phyloP scores from a whole-genome alignment of 2,329 filamentous ascomycete genomes.

The Seiridium unicorne region DNA sequence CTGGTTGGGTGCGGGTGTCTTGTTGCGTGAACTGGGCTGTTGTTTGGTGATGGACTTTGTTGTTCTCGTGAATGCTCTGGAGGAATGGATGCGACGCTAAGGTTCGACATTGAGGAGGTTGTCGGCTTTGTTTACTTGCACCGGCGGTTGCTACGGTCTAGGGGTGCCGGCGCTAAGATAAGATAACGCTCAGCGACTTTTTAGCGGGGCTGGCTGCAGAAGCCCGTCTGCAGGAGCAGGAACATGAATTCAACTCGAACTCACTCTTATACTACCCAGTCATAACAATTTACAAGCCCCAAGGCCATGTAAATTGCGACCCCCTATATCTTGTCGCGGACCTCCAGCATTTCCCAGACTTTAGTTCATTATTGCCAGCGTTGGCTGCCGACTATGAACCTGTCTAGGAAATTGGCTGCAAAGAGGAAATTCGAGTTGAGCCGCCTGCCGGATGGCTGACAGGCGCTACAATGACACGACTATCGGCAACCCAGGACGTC shows the following conservation, averaged over 20 bases:
- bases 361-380: background rate
- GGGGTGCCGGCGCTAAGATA: conserved; percentile 16
- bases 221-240: background rate
- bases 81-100: background rate
- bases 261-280: too few relatives aligned
- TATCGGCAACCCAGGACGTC: conserved; percentile 13
- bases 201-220: conserved; percentile 4
- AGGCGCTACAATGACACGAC: conserved; percentile 6
- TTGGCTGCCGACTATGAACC: conserved; percentile 11
- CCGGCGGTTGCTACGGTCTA: conserved; percentile 1
- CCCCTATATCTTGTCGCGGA: too few relatives aligned
- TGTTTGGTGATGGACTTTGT: background rate
- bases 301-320: too few relatives aligned
- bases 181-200: conserved; percentile 3
- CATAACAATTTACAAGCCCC: too few relatives aligned
- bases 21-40: background rate
- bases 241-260: too few relatives aligned
- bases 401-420: background rate
- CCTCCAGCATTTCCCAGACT: background rate
- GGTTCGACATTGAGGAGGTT: background rate
- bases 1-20: background rate
- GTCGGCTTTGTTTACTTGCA: conserved; percentile 6
- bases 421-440: conserved; percentile 10
- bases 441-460: conserved; percentile 14
- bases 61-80: background rate